A percentile compares a stretch with the other conserved stretches of the same genome.
Conservation (phyloP, 2,329 filamentous ascomycete genomes). For the Colletotrichum sansevieriae region DNA sequence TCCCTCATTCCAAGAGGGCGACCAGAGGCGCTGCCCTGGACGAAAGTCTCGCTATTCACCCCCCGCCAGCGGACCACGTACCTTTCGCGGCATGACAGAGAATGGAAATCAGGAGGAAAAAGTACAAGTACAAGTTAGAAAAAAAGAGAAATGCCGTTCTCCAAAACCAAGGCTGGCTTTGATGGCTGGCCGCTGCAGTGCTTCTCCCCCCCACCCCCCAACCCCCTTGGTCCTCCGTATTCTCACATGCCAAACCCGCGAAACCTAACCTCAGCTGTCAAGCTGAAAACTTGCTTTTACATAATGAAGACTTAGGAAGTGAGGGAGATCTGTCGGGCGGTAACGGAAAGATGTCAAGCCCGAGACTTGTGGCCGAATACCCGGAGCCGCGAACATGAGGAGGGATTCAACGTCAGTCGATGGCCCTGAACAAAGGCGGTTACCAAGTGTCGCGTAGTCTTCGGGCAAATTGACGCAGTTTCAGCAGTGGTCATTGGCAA, state of each 20-base stretch:
- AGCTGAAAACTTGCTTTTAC: slow-evolving; percentile 24
- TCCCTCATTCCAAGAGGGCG: neutral
- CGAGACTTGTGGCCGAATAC: neutral
- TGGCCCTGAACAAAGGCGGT: neutral
- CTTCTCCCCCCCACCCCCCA: neutral
- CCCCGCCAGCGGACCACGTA: slow-evolving; percentile 9
- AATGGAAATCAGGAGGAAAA: slow-evolving; percentile 33
- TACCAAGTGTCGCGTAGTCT: slow-evolving; percentile 11
- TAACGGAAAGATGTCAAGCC: neutral
- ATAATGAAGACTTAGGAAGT: slow-evolving; percentile 7
- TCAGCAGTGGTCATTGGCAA: neutral
- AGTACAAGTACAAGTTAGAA: slow-evolving; percentile 36
- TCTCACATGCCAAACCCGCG: slow-evolving; percentile 10
- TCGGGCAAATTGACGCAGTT: neutral
- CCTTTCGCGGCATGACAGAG: neutral
- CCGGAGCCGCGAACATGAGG: neutral
- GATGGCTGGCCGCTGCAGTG: slow-evolving; percentile 8
- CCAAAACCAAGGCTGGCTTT: neutral
- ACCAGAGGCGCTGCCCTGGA: slow-evolving; percentile 9
- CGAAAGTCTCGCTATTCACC: slow-evolving; percentile 9
- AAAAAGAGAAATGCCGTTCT: slow-evolving; percentile 1
- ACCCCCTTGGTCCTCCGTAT: neutral
- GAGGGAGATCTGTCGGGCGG: slow-evolving; percentile 4
- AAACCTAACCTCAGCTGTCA: slow-evolving; percentile 6
- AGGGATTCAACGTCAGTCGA: slow-evolving; percentile 5